These are phyloP conservation scores for Hirsutella minnesotensis DNA, from an alignment of 2,329 filamentous ascomycete species.

Conservation along the genomic window DNA sequence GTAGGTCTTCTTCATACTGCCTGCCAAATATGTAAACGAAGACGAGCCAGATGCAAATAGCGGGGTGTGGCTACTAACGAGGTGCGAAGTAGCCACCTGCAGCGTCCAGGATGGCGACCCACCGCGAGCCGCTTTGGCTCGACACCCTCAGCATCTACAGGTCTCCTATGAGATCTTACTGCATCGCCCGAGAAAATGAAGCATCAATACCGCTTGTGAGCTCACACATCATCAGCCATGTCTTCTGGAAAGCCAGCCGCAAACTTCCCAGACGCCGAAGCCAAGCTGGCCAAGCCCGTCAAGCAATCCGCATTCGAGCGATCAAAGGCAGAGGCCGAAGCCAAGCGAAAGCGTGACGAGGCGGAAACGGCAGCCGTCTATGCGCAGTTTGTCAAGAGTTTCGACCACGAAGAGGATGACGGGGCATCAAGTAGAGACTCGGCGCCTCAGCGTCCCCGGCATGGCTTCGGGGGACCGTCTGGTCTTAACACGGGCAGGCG, in stretches of 20 bases:
- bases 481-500: constrained; percentile 30
- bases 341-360: constrained; percentile 72
- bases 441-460: constrained; percentile 11
- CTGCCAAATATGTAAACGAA: too few relatives aligned
- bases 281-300: constrained; percentile 66
- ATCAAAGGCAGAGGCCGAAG: constrained; percentile 80
- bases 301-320: constrained; percentile 84
- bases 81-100: too few relatives aligned
- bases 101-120: too few relatives aligned
- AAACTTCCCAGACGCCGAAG: constrained; percentile 59
- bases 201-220: neutral
- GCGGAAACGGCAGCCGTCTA: constrained; percentile 81
- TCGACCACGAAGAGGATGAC: constrained; percentile 48
- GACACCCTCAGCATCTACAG: too few relatives aligned
- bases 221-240: constrained; percentile 19
- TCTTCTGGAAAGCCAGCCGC: constrained; percentile 34
- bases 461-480: constrained; percentile 14
- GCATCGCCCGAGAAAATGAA: too few relatives aligned
- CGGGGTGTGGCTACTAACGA: too few relatives aligned
- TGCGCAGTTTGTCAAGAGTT: constrained; percentile 77
- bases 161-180: too few relatives aligned
- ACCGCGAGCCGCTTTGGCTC: too few relatives aligned
- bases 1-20: too few relatives aligned
- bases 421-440: constrained; percentile 11
- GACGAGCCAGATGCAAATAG: too few relatives aligned